phyloP scores from a whole-genome alignment of 495 filamentous ascomycete genomes.

The Gamarada debralockiae region DNA sequence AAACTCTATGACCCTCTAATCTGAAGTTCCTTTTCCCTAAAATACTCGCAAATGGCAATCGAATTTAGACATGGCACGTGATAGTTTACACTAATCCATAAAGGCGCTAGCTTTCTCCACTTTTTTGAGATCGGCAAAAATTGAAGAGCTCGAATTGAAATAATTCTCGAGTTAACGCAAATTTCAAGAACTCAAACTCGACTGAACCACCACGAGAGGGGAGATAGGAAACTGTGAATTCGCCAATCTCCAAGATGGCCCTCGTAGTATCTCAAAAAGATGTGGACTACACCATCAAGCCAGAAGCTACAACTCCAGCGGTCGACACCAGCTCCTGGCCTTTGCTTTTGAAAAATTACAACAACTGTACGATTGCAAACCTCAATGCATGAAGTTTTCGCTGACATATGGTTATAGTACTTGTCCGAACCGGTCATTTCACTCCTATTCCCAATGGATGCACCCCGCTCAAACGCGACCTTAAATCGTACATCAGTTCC shows the following conservation, averaged over 20 bases:
- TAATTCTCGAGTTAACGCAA: slow-evolving; percentile 8
- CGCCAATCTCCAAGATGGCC: slow-evolving; percentile 41
- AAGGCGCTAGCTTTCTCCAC: neutral
- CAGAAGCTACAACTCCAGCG: slow-evolving; percentile 64
- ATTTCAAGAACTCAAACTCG: slow-evolving; percentile 7
- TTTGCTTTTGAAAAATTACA: slow-evolving; percentile 88
- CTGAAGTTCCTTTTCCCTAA: too few relatives aligned
- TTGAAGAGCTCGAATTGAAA: slow-evolving; percentile 10
- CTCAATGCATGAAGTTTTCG: slow-evolving; percentile 3
- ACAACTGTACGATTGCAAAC: slow-evolving; percentile 54
- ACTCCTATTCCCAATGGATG: slow-evolving; percentile 90
- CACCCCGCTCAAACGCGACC: slow-evolving; percentile 80
- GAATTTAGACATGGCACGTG: too few relatives aligned
- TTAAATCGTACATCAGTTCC: slow-evolving; percentile 92
- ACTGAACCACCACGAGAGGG: slow-evolving; percentile 3
- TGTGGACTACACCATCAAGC: slow-evolving; percentile 82
- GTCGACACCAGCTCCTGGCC: slow-evolving; percentile 82
- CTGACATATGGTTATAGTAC: slow-evolving; percentile 46
- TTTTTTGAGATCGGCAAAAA: neutral
- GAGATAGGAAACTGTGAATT: slow-evolving; percentile 12
- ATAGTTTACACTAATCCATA: neutral
- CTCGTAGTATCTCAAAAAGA: slow-evolving; percentile 58
- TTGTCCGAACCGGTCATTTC: slow-evolving; percentile 86
- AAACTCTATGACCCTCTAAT: too few relatives aligned
- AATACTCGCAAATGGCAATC: too few relatives aligned